Conservation (phyloP, 257 asterid genomes). For the Penstemon barbatus region DNA sequence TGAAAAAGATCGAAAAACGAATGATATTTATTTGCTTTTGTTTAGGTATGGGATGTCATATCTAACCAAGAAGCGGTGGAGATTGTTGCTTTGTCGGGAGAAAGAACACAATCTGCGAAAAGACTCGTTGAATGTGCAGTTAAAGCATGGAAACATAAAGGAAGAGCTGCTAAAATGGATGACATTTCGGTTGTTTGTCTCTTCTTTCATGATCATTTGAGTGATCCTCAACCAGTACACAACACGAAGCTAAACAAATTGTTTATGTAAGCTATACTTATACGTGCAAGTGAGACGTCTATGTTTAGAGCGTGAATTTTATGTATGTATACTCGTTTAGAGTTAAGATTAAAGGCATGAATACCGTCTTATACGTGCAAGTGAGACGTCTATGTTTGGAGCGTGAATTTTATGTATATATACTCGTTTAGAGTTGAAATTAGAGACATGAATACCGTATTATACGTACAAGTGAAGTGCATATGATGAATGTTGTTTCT, state of each 20-base stretch:
- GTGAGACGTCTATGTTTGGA: not conserved
- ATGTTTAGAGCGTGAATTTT: not conserved
- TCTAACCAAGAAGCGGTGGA: conserved; percentile 76
- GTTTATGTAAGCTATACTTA: not conserved
- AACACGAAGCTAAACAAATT: conserved; percentile 17
- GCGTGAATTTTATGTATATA: no score
- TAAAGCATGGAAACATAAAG: conserved; percentile 63
- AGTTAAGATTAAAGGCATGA: no score
- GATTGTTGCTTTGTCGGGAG: conserved; percentile 46
- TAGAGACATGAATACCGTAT: no score
- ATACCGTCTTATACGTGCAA: no score
- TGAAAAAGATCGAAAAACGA: not conserved
- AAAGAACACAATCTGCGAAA: conserved; percentile 60
- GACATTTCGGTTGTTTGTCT: conserved; percentile 75
- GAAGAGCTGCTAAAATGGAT: conserved; percentile 61
- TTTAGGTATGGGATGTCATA: conserved; percentile 77
- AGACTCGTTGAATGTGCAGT: conserved; percentile 60
- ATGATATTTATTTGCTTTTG: not conserved
- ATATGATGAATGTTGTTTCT: no score
- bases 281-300: not conserved
- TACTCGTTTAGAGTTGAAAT: no score
- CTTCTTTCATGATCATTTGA: conserved; percentile 44
- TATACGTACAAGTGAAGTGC: no score
- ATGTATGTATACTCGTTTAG: no score
- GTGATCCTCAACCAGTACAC: conserved; percentile 7